Evolutionary conservation across 768 basidiomycete species (phyloP).

Genomic region (Daedaleopsis nitida): DNA sequence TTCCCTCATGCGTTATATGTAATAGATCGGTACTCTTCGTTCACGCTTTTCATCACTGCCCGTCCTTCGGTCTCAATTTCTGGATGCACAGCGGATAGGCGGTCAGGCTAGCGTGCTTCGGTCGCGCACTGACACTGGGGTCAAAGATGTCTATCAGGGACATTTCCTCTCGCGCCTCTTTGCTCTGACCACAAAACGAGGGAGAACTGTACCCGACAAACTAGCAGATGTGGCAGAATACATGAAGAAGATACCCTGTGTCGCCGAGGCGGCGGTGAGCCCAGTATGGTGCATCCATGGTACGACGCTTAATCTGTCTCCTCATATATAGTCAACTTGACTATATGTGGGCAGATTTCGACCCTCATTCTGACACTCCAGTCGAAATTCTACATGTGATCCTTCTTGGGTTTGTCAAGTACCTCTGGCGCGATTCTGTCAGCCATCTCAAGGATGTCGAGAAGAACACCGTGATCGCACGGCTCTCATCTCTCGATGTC

Average conservation of each 20-base stretch:
- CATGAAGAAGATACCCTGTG: not conserved
- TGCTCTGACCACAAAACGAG: not conserved
- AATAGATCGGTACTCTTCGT: not conserved
- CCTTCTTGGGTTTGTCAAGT: slow-evolving; percentile 49
- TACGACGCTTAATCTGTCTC: not conserved
- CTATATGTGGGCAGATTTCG: slow-evolving; percentile 32
- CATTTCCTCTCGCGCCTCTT: slow-evolving; percentile 27
- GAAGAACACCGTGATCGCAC: slow-evolving; percentile 30
- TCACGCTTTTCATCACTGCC: not conserved
- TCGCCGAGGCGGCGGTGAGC: slow-evolving; percentile 31
- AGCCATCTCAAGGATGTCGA: slow-evolving; percentile 14
- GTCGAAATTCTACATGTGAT: slow-evolving; percentile 48
- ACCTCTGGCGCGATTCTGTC: slow-evolving; percentile 45
- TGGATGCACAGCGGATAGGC: not conserved
- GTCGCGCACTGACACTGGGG: slow-evolving; percentile 29
- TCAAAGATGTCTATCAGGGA: slow-evolving; percentile 37
- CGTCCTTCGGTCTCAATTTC: not conserved
- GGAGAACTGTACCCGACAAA: slow-evolving; percentile 16
- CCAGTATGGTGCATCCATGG: slow-evolving; percentile 35
- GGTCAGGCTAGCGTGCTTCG: slow-evolving; percentile 16
- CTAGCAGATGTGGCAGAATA: slow-evolving; percentile 19
- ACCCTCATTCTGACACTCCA: slow-evolving; percentile 46
- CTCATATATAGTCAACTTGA: not conserved
- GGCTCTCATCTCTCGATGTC: slow-evolving; percentile 34
- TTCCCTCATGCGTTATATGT: too few relatives aligned